phyloP scores from a whole-genome alignment of 257 asterid genomes.

The Thymus quinquecostatus region DNA sequence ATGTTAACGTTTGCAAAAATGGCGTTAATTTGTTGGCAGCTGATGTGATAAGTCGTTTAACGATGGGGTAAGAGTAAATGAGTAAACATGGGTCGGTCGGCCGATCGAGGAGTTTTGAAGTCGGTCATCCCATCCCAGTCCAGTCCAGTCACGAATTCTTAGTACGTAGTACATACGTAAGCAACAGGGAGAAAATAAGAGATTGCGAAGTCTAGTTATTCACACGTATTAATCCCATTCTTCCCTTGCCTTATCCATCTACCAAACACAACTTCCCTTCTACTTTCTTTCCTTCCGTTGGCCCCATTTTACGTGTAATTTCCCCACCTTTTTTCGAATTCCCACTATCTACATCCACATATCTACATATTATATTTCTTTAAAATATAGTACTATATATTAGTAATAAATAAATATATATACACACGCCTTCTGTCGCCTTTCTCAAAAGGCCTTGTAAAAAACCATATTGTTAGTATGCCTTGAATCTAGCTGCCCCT shows the following conservation, averaged over 20 bases:
- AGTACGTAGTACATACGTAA: background rate
- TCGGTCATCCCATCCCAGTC: too few relatives aligned
- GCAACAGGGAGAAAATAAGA: slow-evolving; percentile 33
- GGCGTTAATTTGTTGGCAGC: too few relatives aligned
- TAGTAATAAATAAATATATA: too few relatives aligned
- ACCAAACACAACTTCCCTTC: slow-evolving; percentile 42
- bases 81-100: too few relatives aligned
- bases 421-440: slow-evolving; percentile 34
- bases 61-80: too few relatives aligned
- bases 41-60: too few relatives aligned
- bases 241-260: slow-evolving; percentile 46
- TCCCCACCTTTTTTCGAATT: slow-evolving; percentile 17
- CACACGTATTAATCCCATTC: slow-evolving; percentile 40
- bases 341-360: slow-evolving; percentile 21
- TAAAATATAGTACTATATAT: too few relatives aligned
- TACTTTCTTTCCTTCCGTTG: slow-evolving; percentile 27
- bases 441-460: slow-evolving; percentile 25
- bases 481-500: too few relatives aligned
- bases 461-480: background rate
- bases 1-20: too few relatives aligned
- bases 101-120: too few relatives aligned
- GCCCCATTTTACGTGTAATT: slow-evolving; percentile 44
- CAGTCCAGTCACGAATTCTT: too few relatives aligned
- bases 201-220: slow-evolving; percentile 30
- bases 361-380: too few relatives aligned